A percentile compares a stretch with the other conserved stretches of the same genome.
Conservation (phyloP, 495 filamentous ascomycete genomes). For the Penicillium egyptiacum region DNA sequence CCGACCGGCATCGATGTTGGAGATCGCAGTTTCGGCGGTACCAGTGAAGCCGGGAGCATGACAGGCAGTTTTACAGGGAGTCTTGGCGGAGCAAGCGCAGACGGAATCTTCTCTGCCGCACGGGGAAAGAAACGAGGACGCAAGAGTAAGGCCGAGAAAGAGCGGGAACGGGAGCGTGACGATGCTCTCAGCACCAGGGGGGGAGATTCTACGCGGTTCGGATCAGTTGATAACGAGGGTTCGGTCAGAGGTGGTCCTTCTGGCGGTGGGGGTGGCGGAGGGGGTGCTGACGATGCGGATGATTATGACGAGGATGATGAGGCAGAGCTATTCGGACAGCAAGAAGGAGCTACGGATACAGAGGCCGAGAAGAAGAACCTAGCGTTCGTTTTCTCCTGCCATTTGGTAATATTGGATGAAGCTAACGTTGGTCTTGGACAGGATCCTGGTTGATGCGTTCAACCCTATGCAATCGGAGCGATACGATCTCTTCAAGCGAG, state of each 20-base stretch:
- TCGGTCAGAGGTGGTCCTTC: constrained; percentile 41
- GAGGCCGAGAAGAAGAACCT: constrained; percentile 70
- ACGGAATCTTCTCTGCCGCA: constrained; percentile 38
- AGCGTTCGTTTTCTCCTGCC: constrained; percentile 43
- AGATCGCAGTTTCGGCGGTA: constrained; percentile 64
- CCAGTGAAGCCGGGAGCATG: constrained; percentile 65
- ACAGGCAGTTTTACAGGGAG: constrained; percentile 61
- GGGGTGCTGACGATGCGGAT: constrained; percentile 59
- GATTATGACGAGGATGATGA: constrained; percentile 67
- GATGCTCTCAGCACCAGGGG: constrained; percentile 54
- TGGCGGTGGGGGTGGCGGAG: constrained; percentile 44
- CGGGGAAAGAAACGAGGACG: constrained; percentile 63
- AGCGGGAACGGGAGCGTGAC: constrained; percentile 42
- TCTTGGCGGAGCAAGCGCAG: constrained; percentile 54
- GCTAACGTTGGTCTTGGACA: constrained; percentile 27
- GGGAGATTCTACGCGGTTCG: constrained; percentile 47
- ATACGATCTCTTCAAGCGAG: constrained; percentile 70
- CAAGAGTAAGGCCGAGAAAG: constrained; percentile 60
- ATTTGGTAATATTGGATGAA: constrained; percentile 10
- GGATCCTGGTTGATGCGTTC: constrained; percentile 69
- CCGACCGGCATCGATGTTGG: constrained; percentile 54
- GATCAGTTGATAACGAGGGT: constrained; percentile 41
- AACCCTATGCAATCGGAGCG: constrained; percentile 65
- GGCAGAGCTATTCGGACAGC: constrained; percentile 60
- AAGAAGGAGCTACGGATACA: constrained; percentile 61